Conservation (phyloP, 2,329 filamentous ascomycete genomes). For the Sordariomycetes sp. region DNA sequence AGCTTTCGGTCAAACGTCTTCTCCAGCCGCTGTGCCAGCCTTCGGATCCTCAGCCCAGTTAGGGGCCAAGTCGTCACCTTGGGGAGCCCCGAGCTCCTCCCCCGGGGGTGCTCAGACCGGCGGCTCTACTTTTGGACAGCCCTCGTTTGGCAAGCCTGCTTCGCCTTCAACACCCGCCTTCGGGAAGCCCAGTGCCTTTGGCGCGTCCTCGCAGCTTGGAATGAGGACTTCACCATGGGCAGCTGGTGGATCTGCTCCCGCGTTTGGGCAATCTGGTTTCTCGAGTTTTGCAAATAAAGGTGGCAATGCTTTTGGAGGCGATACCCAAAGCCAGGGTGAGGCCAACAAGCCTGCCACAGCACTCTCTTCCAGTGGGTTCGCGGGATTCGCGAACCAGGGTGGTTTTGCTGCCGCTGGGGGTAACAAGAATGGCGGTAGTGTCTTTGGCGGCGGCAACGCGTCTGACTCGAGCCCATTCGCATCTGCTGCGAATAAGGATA, state of each 20-base stretch:
- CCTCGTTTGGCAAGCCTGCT: slow-evolving; percentile 29
- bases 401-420: slow-evolving; percentile 42
- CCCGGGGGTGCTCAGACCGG: slow-evolving; percentile 18
- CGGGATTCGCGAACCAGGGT: slow-evolving; percentile 42
- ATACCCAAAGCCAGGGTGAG: neutral
- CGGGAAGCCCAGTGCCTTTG: slow-evolving; percentile 40
- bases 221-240: slow-evolving; percentile 46
- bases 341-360: slow-evolving; percentile 6
- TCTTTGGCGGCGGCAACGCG: slow-evolving; percentile 22
- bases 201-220: slow-evolving; percentile 39
- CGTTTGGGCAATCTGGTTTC: slow-evolving; percentile 48
- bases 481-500: slow-evolving; percentile 9
- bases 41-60: slow-evolving; percentile 40
- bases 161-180: slow-evolving; percentile 34
- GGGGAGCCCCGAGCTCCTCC: slow-evolving; percentile 28
- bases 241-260: slow-evolving; percentile 21
- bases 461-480: slow-evolving; percentile 13
- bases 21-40: slow-evolving; percentile 25
- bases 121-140: slow-evolving; percentile 33
- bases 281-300: slow-evolving; percentile 27
- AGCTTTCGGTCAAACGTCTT: slow-evolving; percentile 30
- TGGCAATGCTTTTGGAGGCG: neutral
- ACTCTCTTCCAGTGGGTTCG: slow-evolving; percentile 36
- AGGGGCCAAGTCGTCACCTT: slow-evolving; percentile 42
- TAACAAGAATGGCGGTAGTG: slow-evolving; percentile 16